Evolutionary conservation across 805 yeast genomes (phyloP), one percentile per base, ranked within the genome.

Genomic region (Candida patagonica): DNA sequence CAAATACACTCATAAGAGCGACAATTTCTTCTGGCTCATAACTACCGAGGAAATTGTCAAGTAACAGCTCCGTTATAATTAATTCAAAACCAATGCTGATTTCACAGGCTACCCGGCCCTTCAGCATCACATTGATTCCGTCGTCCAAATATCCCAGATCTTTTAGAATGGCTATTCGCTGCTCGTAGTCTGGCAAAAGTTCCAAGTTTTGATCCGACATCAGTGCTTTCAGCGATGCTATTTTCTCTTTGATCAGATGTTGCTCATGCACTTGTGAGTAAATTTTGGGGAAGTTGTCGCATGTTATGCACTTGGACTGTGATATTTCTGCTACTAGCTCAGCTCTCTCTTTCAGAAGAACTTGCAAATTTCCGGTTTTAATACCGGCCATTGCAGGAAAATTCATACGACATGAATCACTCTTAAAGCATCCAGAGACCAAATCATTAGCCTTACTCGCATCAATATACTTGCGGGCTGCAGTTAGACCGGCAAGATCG

Each of bases 11-110:
- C 24, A 92, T 62, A 36, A 92, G 66, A 0, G 97, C 97, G n/a
- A 88, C 96, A 46, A 92, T 87, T 60, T 92, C 98, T 54, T 87
- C 96, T 0, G 96, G 87, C 47, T 88, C 94, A 56, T 83, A 88
- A 42, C 86, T 94, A 23, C 89, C 95, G 46, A 92, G 65, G 65
- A 89, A 87, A 61, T 92, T 92, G 54, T 89, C 95, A 51, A 92
- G 68, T 13, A 92, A 75, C 40, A 92, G 68, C 59, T 92, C 98
- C 0, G 98, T 89, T 8, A 92, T 58, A 2, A 82, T 80, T 41
- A 88, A 67, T 60, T 92, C 98, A 75, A 88, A 86, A 0, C 97
- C 97, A 20, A 86, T 49, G 34, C 59, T 47, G 43, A 62, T 55
- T 53, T 92, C 98, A 64, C 95, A 92, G 0, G 94, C 95, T 35